These are phyloP conservation scores for Rhodotorula sp. DNA, from an alignment of 1,284 basidiomycete species.

Conservation along the genomic window DNA sequence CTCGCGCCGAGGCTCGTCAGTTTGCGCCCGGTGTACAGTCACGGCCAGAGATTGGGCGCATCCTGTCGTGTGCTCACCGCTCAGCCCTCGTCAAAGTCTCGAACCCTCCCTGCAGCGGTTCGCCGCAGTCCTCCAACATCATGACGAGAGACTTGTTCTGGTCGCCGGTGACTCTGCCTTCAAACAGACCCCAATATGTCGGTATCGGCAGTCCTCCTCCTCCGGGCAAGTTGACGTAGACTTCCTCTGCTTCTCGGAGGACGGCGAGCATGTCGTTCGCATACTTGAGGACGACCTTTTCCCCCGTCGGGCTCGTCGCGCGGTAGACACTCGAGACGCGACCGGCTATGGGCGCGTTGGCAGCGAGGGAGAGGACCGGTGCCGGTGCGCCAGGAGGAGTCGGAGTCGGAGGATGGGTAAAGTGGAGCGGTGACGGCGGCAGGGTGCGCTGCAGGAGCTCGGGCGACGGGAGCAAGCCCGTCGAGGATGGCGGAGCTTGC, in stretches of 20 bases:
- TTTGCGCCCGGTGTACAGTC: too few species aligned
- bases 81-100: conserved; percentile 6
- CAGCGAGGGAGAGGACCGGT: conserved; percentile 4
- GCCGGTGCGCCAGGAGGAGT: conserved; percentile 5
- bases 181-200: conserved; percentile 23
- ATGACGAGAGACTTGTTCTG: conserved; percentile 17
- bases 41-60: too few species aligned
- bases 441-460: conserved; percentile 24
- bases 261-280: conserved; percentile 13
- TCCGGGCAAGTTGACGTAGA: conserved; percentile 26
- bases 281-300: conserved; percentile 20
- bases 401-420: conserved; percentile 5
- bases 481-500: not conserved
- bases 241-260: conserved; percentile 23
- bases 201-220: conserved; percentile 22
- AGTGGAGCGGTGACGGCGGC: conserved; percentile 27
- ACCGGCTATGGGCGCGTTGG: not conserved
- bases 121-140: conserved; percentile 24
- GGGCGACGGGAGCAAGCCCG: not conserved
- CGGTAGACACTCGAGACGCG: conserved; percentile 18
- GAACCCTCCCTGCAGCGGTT: conserved; percentile 17
- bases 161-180: conserved; percentile 10
- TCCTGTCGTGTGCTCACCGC: too few species aligned
- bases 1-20: too few species aligned
- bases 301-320: conserved; percentile 13